A percentile compares a stretch with the other conserved stretches of the same genome.
phyloP scores from a whole-genome alignment of 306 rosid species.

The Vigna trinervia region DNA sequence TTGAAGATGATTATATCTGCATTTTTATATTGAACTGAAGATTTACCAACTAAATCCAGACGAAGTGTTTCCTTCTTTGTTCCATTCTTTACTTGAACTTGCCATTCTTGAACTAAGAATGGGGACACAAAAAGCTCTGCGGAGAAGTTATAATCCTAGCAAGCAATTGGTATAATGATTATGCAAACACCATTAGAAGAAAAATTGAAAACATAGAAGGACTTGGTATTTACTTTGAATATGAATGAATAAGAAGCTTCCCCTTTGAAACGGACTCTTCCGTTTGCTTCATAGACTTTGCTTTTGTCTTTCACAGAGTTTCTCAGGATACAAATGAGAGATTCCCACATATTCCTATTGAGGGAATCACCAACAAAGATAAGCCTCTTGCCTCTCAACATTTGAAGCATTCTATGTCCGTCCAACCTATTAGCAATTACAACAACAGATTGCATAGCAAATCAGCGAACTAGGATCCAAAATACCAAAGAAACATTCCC shows the following conservation, averaged over 20 bases:
- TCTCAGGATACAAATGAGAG: constrained; percentile 86
- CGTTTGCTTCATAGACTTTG: constrained; percentile 79
- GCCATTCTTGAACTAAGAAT: constrained; percentile 94
- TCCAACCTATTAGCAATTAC: constrained; percentile 59
- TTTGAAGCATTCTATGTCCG: constrained; percentile 65
- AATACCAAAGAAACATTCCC: background rate
- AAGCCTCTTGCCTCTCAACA: constrained; percentile 79
- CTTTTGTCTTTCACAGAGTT: constrained; percentile 68
- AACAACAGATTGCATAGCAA: constrained; percentile 2
- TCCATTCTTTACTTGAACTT: constrained; percentile 67
- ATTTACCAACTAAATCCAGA: constrained; percentile 80
- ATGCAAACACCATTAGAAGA: constrained; percentile 9
- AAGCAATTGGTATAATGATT: background rate
- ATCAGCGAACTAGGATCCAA: background rate
- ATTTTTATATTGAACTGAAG: constrained; percentile 69
- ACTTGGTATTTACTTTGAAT: constrained; percentile 63
- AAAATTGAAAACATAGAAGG: constrained; percentile 21
- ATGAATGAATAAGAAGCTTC: constrained; percentile 88
- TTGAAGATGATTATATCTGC: constrained; percentile 88
- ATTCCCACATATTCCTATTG: constrained; percentile 97
- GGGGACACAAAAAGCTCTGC: constrained; percentile 90
- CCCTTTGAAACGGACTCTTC: constrained; percentile 72
- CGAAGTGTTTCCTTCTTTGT: constrained; percentile 86
- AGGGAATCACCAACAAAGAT: constrained; percentile 94
- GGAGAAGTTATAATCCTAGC: constrained; percentile 76